Percentiles rank a stretch among this genome's conserved stretches.
Conservation (phyloP, 257 asterid species). For the Coffea canephora region DNA sequence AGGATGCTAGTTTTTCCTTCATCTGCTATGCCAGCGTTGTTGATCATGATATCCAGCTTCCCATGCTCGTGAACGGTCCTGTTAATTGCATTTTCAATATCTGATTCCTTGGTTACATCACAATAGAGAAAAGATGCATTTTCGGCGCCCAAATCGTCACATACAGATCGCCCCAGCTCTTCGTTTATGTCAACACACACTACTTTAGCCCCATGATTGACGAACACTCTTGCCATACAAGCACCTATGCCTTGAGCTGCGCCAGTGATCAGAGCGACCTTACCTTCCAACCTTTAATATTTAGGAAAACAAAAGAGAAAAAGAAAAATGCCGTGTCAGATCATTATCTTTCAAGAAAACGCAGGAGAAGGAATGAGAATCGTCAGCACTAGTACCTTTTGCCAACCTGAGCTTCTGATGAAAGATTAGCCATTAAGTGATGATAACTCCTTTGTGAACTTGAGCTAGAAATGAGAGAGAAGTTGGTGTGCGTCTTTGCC, state of each 20-base stretch:
- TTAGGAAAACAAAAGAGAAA: no score
- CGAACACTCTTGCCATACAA: slow-evolving; percentile 38
- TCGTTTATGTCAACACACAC: slow-evolving; percentile 44
- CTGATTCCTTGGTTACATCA: slow-evolving; percentile 21
- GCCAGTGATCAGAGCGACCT: slow-evolving; percentile 56
- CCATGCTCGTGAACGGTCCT: slow-evolving; percentile 11
- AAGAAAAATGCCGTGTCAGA: not conserved
- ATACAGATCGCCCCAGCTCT: slow-evolving; percentile 29
- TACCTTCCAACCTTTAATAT: slow-evolving; percentile 37
- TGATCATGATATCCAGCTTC: slow-evolving; percentile 35
- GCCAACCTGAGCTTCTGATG: not conserved
- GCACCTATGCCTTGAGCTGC: slow-evolving; percentile 58
- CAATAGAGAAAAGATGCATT: slow-evolving; percentile 22
- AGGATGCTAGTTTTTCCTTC: slow-evolving; percentile 14
- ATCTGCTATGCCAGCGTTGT: slow-evolving; percentile 31
- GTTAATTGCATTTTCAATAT: slow-evolving; percentile 14
- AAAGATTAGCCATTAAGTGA: not conserved
- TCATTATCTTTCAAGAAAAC: not conserved
- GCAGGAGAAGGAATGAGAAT: not conserved
- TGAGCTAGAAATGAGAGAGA: not conserved
- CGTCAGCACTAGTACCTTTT: not conserved
- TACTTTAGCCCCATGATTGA: slow-evolving; percentile 44
- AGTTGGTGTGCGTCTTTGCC: not conserved
- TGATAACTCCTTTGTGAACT: not conserved
- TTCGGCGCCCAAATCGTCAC: slow-evolving; percentile 15